Base-by-base conservation (phyloP, 1,284 basidiomycete genomes). In the Heterobasidion irregulare region DNA sequence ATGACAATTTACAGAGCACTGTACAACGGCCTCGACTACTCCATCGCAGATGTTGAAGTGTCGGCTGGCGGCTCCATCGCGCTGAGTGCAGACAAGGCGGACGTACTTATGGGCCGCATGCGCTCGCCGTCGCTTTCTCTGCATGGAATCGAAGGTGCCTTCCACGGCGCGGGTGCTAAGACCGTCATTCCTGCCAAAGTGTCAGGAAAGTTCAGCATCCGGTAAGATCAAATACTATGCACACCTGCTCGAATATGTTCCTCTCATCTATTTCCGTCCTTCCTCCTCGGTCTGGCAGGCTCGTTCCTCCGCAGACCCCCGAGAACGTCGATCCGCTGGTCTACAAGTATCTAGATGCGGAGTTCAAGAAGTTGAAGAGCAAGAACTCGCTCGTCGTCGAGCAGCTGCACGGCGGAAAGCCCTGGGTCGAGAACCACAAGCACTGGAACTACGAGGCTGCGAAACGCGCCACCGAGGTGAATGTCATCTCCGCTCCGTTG, bases 401-500 rank as follows among this genome's bases (percentile, higher is more conserved):
- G 70, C 75, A 80, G 61, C 70, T 88, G 34, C 88, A 92, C 61
- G 89, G 88, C 16, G 94, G 93, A 16, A 90, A 88, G 68, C 92
- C 94, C n/a, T 98, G 94, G 94, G 75, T 94, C 48, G 80, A 85
- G 18, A 82, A 91, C 64, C 71, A 80, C 58, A 84, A 84, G 59
- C 95, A 99, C 75, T 98, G 93, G 92, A 98, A 94, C 72, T 99
- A 89, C 74, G 83, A 89, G 65, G 96, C 97, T 2, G 96, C 94
- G 1, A 87, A 83, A 68, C 83, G 80, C 62, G 96, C 94, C 26
- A 91, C 90, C 9, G 76, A 80, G 76, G 86, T 83, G 48, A 10
- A 41, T 41, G 26, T 5, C 26, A 26, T 5, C 26, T 26, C 26
- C 26, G 26, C 26, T 26, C 26, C 12, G 50, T 47, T 16, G 13